Conservation (phyloP, 345 rosid genomes). For the Punica granatum region DNA sequence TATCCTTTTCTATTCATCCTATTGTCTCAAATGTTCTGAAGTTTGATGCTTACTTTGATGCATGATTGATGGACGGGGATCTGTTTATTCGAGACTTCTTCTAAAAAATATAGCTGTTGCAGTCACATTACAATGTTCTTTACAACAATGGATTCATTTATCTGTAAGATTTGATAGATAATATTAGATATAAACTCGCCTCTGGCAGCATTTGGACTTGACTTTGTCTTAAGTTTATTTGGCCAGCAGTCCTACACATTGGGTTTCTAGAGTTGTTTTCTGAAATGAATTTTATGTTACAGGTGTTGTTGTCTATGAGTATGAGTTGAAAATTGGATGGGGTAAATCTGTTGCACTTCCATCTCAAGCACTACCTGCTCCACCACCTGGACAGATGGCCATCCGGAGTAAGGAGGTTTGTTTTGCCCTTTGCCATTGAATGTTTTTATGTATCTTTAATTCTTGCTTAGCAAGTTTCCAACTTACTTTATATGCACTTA, state of each 20-base stretch:
- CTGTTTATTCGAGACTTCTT: too few species aligned
- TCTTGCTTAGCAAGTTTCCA: background rate
- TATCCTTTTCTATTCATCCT: too few species aligned
- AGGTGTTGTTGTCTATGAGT: constrained; percentile 94
- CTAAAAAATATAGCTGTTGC: too few species aligned
- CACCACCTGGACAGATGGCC: constrained; percentile 99
- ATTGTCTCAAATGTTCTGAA: too few species aligned
- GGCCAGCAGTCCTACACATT: background rate
- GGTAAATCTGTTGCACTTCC: constrained; percentile 99
- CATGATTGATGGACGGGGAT: too few species aligned
- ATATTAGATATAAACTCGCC: background rate
- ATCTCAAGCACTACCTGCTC: constrained; percentile 97
- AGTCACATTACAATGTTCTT: too few species aligned
- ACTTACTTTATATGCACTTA: too few species aligned
- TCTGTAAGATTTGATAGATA: background rate
- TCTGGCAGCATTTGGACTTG: background rate
- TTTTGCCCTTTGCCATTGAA: constrained; percentile 4
- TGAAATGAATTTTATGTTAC: constrained; percentile 15
- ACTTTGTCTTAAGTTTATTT: background rate
- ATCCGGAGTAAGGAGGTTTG: constrained; percentile 96
- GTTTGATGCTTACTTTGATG: too few species aligned
- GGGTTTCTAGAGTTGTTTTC: background rate
- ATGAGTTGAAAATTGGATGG: constrained; percentile 98
- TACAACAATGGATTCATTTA: background rate
- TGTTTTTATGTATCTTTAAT: background rate